Conservation (phyloP, 352 stramenopile genomes). For the Aphanomyces invadans region DNA sequence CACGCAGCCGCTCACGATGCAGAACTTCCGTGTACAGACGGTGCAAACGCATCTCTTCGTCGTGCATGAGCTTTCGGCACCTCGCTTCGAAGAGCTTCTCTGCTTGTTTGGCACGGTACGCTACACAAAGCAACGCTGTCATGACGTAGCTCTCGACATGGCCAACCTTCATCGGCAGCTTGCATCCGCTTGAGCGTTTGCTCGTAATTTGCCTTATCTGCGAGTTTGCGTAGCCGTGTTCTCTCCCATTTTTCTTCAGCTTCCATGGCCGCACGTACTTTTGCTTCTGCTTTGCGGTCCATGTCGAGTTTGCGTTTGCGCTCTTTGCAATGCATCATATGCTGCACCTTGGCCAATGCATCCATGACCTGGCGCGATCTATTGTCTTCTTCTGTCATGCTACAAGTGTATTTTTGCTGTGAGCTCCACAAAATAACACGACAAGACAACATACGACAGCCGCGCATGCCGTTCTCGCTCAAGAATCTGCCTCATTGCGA, state of each 20-base stretch:
- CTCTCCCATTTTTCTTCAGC: constrained; percentile 36
- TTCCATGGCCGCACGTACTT: constrained; percentile 36
- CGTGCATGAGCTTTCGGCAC: constrained; percentile 49
- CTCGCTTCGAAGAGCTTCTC: constrained; percentile 41
- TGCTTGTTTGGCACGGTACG: constrained; percentile 30
- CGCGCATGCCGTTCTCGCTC: constrained; percentile 48
- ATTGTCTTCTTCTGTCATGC: constrained; percentile 41
- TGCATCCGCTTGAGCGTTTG: constrained; percentile 39
- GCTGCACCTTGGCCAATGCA: constrained; percentile 33
- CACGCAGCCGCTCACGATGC: constrained; percentile 29
- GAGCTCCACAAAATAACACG: neutral
- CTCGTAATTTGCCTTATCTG: constrained; percentile 33
- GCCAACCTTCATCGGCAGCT: constrained; percentile 28
- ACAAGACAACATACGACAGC: neutral
- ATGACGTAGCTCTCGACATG: neutral
- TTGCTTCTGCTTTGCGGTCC: constrained; percentile 30
- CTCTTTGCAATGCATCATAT: constrained; percentile 38
- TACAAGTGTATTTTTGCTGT: constrained; percentile 20
- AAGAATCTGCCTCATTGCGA: constrained; percentile 32
- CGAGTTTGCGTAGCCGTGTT: constrained; percentile 13
- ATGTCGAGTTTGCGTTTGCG: constrained; percentile 30
- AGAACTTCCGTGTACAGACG: constrained; percentile 35
- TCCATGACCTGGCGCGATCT: constrained; percentile 28
- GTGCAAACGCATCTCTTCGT: constrained; percentile 51
- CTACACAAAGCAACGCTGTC: neutral